A percentile compares a stretch with the other conserved stretches of the same genome.
These are phyloP conservation scores for Omphalotus olearius DNA, from an alignment of 1,284 basidiomycete genomes.

Conservation along the genomic window DNA sequence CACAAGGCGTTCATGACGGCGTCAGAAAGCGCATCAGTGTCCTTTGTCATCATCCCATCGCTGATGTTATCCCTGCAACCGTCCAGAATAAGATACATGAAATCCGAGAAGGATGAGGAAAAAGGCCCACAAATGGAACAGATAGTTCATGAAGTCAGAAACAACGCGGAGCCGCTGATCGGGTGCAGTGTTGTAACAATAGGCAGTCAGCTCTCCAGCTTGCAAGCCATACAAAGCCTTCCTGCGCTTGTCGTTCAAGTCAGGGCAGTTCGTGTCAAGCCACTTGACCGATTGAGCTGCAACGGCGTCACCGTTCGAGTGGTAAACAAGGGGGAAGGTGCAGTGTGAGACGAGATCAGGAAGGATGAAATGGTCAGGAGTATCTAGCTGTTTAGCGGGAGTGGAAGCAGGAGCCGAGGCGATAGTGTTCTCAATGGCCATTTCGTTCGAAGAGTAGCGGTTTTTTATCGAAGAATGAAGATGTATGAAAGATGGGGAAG, in stretches of 20 bases:
- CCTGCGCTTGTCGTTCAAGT: constrained; percentile 45
- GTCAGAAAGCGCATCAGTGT: constrained; percentile 41
- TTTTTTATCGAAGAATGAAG: neutral
- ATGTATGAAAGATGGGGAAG: neutral
- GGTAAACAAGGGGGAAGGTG: constrained; percentile 48
- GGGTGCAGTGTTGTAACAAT: constrained; percentile 54
- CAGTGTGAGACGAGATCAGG: constrained; percentile 65
- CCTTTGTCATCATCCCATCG: constrained; percentile 50
- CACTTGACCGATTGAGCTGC: constrained; percentile 55
- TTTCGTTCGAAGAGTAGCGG: neutral
- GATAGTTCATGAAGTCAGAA: constrained; percentile 55
- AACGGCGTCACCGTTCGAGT: constrained; percentile 48
- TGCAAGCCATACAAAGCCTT: constrained; percentile 53
- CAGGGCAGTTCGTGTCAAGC: constrained; percentile 48
- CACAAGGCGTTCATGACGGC: constrained; percentile 52
- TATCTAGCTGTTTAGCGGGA: neutral
- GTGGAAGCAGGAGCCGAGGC: neutral
- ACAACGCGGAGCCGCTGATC: constrained; percentile 56
- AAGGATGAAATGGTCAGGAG: constrained; percentile 39
- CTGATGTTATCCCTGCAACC: constrained; percentile 47
- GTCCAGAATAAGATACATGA: neutral
- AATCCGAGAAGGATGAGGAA: constrained; percentile 8
- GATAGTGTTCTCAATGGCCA: neutral
- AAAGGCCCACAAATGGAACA: constrained; percentile 44
- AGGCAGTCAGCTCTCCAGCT: constrained; percentile 63